Percentiles rank a stretch among this genome's conserved stretches.
These are phyloP conservation scores for Penicillium dipodomyicola DNA, from an alignment of 495 filamentous ascomycete genomes.

Conservation along the genomic window DNA sequence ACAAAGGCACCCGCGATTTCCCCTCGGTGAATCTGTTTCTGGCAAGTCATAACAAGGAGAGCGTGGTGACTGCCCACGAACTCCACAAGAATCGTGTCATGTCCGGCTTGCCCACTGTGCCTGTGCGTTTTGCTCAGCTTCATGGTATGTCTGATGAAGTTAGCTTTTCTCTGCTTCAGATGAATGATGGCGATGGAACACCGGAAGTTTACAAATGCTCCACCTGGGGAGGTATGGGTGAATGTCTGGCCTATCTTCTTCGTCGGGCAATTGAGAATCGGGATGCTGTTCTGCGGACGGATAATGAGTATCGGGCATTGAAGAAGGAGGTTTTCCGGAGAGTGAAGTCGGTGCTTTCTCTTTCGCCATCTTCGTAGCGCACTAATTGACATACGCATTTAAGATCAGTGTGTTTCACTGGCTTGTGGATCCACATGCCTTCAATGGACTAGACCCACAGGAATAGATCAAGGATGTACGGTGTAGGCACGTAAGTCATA, in stretches of 20 bases:
- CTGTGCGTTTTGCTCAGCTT: constrained; percentile 58
- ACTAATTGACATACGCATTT: neutral
- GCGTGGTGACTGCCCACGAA: constrained; percentile 33
- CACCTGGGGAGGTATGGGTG: constrained; percentile 78
- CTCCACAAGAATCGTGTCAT: constrained; percentile 32
- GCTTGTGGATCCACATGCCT: too few relatives aligned
- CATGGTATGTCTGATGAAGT: constrained; percentile 95
- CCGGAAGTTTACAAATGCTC: constrained; percentile 77
- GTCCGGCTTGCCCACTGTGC: constrained; percentile 33
- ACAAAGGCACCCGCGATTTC: constrained; percentile 31
- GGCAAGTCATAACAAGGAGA: constrained; percentile 43
- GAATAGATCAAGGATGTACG: too few relatives aligned
- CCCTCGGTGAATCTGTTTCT: constrained; percentile 41
- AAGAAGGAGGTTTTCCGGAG: constrained; percentile 62
- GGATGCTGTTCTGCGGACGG: constrained; percentile 75
- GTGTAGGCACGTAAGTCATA: too few relatives aligned
- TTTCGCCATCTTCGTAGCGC: constrained; percentile 7
- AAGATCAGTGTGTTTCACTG: neutral
- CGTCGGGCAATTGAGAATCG: constrained; percentile 83
- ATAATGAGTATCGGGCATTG: constrained; percentile 66
- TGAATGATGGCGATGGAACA: constrained; percentile 38
- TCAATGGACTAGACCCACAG: too few relatives aligned
- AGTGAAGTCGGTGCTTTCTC: constrained; percentile 26
- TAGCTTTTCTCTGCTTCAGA: constrained; percentile 66
- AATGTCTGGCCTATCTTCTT: constrained; percentile 88